A percentile compares a stretch with the other conserved stretches of the same genome.
Evolutionary conservation across 1,139 yeast species (phyloP).

Genomic region (Geotrichum fermentans): DNA sequence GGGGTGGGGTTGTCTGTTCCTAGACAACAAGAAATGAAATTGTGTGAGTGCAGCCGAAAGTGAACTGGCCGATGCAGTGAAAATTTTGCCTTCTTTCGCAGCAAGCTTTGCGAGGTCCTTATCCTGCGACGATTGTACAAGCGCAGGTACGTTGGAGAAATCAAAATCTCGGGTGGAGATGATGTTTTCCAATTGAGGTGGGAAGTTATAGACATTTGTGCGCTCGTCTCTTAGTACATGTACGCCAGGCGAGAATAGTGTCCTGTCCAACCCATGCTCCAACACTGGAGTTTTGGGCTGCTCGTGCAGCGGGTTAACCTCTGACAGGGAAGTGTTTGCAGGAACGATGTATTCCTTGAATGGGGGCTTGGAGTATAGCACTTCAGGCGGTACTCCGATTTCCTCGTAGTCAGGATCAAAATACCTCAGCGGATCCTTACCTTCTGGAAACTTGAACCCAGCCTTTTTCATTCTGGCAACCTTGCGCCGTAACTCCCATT

Average conservation of each 20-base stretch:
- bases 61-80: conserved; percentile 80
- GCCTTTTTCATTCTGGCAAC: conserved; percentile 10
- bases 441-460: neutral
- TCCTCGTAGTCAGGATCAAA: neutral
- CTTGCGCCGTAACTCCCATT: conserved; percentile 7
- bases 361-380: neutral
- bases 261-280: conserved; percentile 61
- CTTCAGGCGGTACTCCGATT: neutral
- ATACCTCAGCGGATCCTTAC: neutral
- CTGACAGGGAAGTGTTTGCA: neutral
- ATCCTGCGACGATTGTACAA: conserved; percentile 69
- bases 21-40: conserved; percentile 63
- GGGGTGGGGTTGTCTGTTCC: conserved; percentile 50
- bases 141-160: conserved; percentile 52
- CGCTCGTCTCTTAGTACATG: conserved; percentile 76
- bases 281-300: conserved; percentile 44
- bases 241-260: conserved; percentile 76
- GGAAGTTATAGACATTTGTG: conserved; percentile 65
- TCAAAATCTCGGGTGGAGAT: conserved; percentile 65
- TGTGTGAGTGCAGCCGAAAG: conserved; percentile 75
- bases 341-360: conserved; percentile 1
- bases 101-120: conserved; percentile 49
- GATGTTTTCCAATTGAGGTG: conserved; percentile 55
- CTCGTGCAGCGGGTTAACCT: neutral
- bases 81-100: conserved; percentile 40